phyloP scores from a whole-genome alignment of 257 asterid genomes.

The Pogostemon cablin region DNA sequence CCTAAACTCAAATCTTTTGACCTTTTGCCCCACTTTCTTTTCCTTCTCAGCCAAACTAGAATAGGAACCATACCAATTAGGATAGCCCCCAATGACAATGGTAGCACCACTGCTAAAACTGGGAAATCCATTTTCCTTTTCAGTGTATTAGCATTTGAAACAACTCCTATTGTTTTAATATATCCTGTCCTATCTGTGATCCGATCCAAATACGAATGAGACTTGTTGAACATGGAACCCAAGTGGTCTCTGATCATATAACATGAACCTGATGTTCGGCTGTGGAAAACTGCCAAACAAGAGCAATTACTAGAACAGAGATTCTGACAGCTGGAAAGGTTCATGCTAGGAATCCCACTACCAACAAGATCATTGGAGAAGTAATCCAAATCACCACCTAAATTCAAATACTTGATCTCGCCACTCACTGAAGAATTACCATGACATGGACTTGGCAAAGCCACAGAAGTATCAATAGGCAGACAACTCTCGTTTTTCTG shows the following conservation, averaged over 20 bases:
- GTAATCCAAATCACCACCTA: background rate
- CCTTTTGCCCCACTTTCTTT: background rate
- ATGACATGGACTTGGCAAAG: background rate
- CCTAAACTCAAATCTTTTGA: background rate
- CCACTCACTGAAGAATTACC: background rate
- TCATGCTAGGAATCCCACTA: background rate
- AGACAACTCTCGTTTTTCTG: background rate
- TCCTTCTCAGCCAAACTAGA: background rate
- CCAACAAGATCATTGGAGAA: background rate
- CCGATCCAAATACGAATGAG: background rate
- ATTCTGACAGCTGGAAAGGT: background rate
- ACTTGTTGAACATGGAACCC: constrained; percentile 11
- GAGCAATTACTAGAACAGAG: constrained; percentile 5
- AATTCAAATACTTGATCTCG: constrained; percentile 5
- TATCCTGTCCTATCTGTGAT: background rate
- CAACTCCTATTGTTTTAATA: too few species aligned
- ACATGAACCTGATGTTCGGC: background rate
- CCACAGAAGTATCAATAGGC: background rate
- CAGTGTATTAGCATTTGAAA: too few species aligned
- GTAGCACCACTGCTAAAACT: too few species aligned
- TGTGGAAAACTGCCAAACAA: constrained; percentile 3
- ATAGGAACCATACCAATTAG: background rate
- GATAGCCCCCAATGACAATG: background rate
- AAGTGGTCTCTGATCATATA: background rate
- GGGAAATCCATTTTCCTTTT: too few species aligned